Base-by-base conservation (phyloP, 1,284 basidiomycete genomes). In the Moniliella sp. region DNA sequence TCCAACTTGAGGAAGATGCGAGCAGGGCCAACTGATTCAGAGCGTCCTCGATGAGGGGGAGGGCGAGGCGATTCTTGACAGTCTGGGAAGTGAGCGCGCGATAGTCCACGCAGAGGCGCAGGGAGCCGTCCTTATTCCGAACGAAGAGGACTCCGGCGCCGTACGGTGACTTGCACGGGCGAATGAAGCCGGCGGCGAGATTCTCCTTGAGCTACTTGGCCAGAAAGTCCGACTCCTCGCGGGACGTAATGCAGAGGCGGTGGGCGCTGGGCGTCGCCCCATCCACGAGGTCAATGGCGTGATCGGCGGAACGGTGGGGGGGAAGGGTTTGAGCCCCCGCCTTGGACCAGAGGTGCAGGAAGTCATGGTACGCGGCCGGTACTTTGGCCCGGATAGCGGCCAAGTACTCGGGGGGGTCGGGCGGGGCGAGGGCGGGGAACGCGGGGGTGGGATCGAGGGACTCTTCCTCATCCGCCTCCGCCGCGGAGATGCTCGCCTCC, bases 61-160 rank as follows among this genome's bases (percentile, higher is more conserved):
- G 26, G 10, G 34, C 15, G 30, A 31, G 32, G 1, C 26, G 29
- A 15, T 32, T 18, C 19, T 36, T 36, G 16, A 31, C 15, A 11
- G 33, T 30, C 28, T 30, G 25, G 15, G 12, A 14, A 23, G 30
- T 35, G 28, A 30, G 15, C 27, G 16, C 4, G 27, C 61, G 45
- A 43, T 65, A 70, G 37, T 70, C 64, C 0, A 67, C 56, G 31
- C 64, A 65, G 0, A 66, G 53, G 0, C 61, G 42, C 0, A 64
- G 42, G 0, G 39, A 32, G 3, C 65, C 62, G 5, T 25, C 27
- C 36, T 18, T 27, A 13, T 31, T 35, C 4, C n/a, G 30, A 3
- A 29, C 35, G 16, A 36, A 33, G 8, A 33, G 21, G 23, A 32
- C 5, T 7, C 15, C 19, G 5, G 32, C 13, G 12, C 27, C 32